A percentile compares a stretch with the other conserved stretches of the same genome.
Evolutionary conservation across 1,139 yeast species (phyloP).

Genomic region (Blastobotrys raffinosifermentans): DNA sequence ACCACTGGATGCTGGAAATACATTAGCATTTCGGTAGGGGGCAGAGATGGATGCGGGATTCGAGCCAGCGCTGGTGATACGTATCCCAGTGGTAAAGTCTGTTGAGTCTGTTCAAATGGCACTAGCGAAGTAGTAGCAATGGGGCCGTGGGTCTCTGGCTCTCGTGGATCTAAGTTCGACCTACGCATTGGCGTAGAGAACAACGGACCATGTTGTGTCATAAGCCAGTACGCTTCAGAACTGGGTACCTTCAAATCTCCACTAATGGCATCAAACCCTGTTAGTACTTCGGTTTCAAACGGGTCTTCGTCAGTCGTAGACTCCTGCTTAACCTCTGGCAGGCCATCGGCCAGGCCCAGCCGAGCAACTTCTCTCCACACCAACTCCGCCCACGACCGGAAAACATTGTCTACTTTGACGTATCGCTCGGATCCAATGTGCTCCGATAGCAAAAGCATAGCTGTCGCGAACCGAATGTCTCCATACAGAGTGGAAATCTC

Average conservation of each 20-base stretch:
- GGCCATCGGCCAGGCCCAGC: slow-evolving; percentile 34
- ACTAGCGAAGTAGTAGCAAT: slow-evolving; percentile 27
- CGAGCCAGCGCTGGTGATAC: slow-evolving; percentile 42
- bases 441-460: slow-evolving; percentile 43
- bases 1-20: slow-evolving; percentile 82
- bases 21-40: slow-evolving; percentile 62
- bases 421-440: slow-evolving; percentile 56
- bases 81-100: slow-evolving; percentile 41
- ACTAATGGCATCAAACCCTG: slow-evolving; percentile 65
- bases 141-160: slow-evolving; percentile 53
- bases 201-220: slow-evolving; percentile 51
- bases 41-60: slow-evolving; percentile 57
- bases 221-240: slow-evolving; percentile 56
- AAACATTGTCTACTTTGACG: slow-evolving; percentile 57
- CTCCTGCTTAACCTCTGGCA: slow-evolving; percentile 14
- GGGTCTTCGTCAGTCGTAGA: slow-evolving; percentile 11
- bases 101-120: not conserved
- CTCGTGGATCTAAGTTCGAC: slow-evolving; percentile 63
- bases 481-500: slow-evolving; percentile 44
- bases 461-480: slow-evolving; percentile 64
- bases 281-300: slow-evolving; percentile 36
- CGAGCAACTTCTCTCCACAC: slow-evolving; percentile 65
- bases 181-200: slow-evolving; percentile 62
- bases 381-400: slow-evolving; percentile 63
- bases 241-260: slow-evolving; percentile 52